Percentiles rank a stretch among this genome's conserved stretches.
Conservation (phyloP, 805 yeast genomes). For the Ogataea salicorniae region DNA sequence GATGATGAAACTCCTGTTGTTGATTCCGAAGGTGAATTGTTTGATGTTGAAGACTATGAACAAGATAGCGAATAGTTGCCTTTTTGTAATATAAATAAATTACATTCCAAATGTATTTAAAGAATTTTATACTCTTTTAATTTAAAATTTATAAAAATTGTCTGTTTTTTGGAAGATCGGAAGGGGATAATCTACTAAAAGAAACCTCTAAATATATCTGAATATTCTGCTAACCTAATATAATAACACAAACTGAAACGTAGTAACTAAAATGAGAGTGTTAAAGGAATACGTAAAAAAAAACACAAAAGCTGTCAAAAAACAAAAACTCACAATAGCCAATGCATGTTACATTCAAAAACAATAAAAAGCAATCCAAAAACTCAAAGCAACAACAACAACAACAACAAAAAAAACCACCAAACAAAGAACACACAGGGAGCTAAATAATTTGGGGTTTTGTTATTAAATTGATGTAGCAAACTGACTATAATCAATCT, state of each 20-base stretch:
- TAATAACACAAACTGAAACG: too few relatives aligned
- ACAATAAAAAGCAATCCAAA: background rate
- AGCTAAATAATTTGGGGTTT: background rate
- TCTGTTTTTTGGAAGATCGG: too few relatives aligned
- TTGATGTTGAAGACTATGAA: slow-evolving; percentile 21
- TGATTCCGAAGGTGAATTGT: slow-evolving; percentile 20
- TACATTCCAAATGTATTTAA: background rate
- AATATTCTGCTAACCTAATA: too few relatives aligned
- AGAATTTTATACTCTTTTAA: too few relatives aligned
- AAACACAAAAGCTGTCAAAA: background rate
- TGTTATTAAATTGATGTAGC: slow-evolving; percentile 1
- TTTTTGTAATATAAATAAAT: background rate
- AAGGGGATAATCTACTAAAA: too few relatives aligned
- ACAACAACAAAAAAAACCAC: too few relatives aligned
- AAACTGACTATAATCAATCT: slow-evolving; percentile 31
- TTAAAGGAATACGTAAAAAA: background rate
- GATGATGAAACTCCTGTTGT: slow-evolving; percentile 20
- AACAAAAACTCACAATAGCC: background rate
- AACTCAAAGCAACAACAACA: background rate
- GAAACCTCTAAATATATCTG: too few relatives aligned
- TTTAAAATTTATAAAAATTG: too few relatives aligned
- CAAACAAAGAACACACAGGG: background rate
- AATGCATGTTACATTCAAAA: background rate
- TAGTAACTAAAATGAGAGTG: too few relatives aligned
- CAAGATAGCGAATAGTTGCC: slow-evolving; percentile 1